These are phyloP conservation scores for Sphaerosporella brunnea DNA, from an alignment of 495 filamentous ascomycete genomes.

Conservation along the genomic window DNA sequence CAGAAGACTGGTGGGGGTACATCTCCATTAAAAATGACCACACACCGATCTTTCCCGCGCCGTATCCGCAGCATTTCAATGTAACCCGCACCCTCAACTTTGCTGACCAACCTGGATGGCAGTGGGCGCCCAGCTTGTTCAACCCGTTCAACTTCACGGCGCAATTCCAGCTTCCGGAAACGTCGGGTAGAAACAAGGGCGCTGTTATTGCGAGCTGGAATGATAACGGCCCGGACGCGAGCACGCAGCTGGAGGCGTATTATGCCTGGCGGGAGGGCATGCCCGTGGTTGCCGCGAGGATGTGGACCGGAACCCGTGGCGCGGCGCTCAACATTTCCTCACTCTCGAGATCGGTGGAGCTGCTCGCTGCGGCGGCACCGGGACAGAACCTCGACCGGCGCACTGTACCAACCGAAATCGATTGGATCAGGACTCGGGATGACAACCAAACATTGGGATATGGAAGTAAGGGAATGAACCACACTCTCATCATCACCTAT, in stretches of 20 bases:
- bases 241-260: conserved; percentile 37
- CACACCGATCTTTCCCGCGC: conserved; percentile 35
- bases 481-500: conserved; percentile 29
- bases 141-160: conserved; percentile 32
- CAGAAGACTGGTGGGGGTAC: conserved; percentile 41
- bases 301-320: conserved; percentile 32
- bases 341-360: conserved; percentile 24
- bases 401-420: conserved; percentile 1
- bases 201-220: conserved; percentile 41
- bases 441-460: background rate
- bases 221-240: conserved; percentile 39
- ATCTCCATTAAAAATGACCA: conserved; percentile 40
- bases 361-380: conserved; percentile 30
- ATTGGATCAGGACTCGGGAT: too few species aligned
- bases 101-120: conserved; percentile 29
- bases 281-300: conserved; percentile 32
- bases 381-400: conserved; percentile 35
- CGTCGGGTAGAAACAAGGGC: conserved; percentile 29
- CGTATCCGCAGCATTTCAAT: conserved; percentile 39
- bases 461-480: conserved; percentile 38
- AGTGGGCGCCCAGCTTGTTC: conserved; percentile 36
- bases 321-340: conserved; percentile 21
- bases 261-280: conserved; percentile 38
- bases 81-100: conserved; percentile 34
- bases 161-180: conserved; percentile 24